Base-by-base conservation (phyloP, 192 early-diverging fungal species). In the Thoreauomyces humboldtii region DNA sequence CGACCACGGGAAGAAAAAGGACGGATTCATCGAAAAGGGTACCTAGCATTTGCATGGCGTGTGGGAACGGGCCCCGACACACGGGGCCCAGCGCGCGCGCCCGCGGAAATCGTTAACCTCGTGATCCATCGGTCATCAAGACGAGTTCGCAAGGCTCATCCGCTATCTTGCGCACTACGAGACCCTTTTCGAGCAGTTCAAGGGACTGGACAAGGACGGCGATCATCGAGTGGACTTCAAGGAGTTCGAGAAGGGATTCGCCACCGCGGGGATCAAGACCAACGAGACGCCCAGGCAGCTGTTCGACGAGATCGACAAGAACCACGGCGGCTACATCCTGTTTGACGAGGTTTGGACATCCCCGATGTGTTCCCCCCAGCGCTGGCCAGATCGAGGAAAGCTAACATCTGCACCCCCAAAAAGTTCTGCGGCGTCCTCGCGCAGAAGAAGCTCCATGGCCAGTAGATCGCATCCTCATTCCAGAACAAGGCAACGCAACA, bases 331-430 rank as follows among this genome's bases (percentile, higher is more conserved):
- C 11, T 62, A 46, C 43, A 58, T 73, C 21, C 59, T 73, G 0
- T 73, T 73, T 53, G 65, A 73, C n/a, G 71, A 73, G 65, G 54
- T 73, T n/a, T n/a, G n/a, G n/a, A n/a, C n/a, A n/a, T n/a, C n/a
- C n/a, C n/a, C n/a, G n/a, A n/a, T n/a, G n/a, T n/a, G n/a, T n/a
- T n/a, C n/a, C n/a, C n/a, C n/a, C n/a, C n/a, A n/a, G n/a, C n/a
- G n/a, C n/a, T n/a, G n/a, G n/a, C n/a, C n/a, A n/a, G n/a, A n/a
- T n/a, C n/a, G n/a, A n/a, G n/a, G n/a, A n/a, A n/a, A n/a, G n/a
- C n/a, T n/a, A n/a, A n/a, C n/a, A n/a, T n/a, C n/a, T n/a, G n/a
- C n/a, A n/a, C n/a, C n/a, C n/a, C n/a, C n/a, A n/a, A n/a, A n/a
- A n/a, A n/a, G n/a, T n/a, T n/a, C n/a, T n/a, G n/a, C n/a, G n/a